A percentile compares a stretch with the other conserved stretches of the same genome.
Evolutionary conservation across 306 rosid species (phyloP).

Genomic region (Cucurbita moschata): DNA sequence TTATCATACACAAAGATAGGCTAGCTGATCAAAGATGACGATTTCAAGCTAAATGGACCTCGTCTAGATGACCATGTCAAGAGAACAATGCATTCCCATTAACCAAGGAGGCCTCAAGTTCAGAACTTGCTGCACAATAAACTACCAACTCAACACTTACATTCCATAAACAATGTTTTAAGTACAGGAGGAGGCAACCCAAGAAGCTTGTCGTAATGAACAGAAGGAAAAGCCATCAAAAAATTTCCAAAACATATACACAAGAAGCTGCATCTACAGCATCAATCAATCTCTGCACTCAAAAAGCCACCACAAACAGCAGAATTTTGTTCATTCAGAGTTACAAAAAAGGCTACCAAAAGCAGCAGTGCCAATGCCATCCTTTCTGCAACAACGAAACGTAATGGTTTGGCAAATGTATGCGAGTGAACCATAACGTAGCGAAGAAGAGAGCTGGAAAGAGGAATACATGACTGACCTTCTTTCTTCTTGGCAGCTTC

Average conservation of each 20-base stretch:
- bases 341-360: background rate
- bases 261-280: background rate
- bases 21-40: background rate
- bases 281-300: background rate
- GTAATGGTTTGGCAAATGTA: background rate
- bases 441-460: too few relatives aligned
- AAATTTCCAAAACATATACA: background rate
- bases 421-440: background rate
- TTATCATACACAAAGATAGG: too few relatives aligned
- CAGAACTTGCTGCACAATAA: too few relatives aligned
- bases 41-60: too few relatives aligned
- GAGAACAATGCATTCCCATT: background rate
- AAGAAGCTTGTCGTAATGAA: background rate
- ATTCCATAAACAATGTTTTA: background rate
- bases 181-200: background rate
- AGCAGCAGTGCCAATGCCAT: background rate
- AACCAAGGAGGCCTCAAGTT: background rate
- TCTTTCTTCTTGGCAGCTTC: slow-evolving; percentile 15
- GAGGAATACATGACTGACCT: slow-evolving; percentile 6
- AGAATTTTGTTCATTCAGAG: background rate
- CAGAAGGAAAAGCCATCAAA: background rate
- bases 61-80: background rate
- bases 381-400: background rate
- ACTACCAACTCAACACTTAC: background rate
- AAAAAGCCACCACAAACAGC: background rate